Base-by-base conservation (phyloP, 1,139 yeast species). In the Eremothecium cymbalariae region DNA sequence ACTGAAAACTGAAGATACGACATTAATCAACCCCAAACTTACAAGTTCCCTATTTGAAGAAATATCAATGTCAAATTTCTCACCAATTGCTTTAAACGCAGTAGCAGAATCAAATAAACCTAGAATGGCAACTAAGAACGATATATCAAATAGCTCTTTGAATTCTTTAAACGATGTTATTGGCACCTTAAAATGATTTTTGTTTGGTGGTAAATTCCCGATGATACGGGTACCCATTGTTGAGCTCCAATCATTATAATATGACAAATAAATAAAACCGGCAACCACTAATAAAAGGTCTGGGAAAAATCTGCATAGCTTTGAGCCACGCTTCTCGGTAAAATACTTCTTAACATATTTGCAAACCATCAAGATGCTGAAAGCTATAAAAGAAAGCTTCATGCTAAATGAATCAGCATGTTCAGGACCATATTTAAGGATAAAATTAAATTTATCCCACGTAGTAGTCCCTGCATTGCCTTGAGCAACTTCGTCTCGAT, bases 61-160 rank as follows among this genome's bases (percentile, higher is more conserved):
- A 4, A 80, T 74, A 0, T 84, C 80, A 27, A 74, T 55, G 46
- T 77, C 76, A 41, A 72, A 79, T 46, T 65, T 69, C 23, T 80
- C 78, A 41, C 77, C 95, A 38, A 70, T 66, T 6, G 82, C 80
- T 62, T 83, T 82, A 22, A 90, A 83, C 1, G 97, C 96, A 0
- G 95, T 86, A 0, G 96, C 83, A 4, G 95, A 80, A 56, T 90
- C 97, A 50, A 90, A 84, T 50, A 90, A 84, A 0, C 98, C 98
- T 26, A 90, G 63, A 58, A 86, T 74, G 1, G 96, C 94, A 43
- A 86, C 77, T 41, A 82, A 68, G 41, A 86, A 76, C 0, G 84
- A 77, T 0, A 79, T 67, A 3, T 76, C 64, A 40, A 73, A 65
- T 27, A 78, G 57, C 6, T 43, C 41, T 8, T 44, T 47, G 27